A percentile compares a stretch with the other conserved stretches of the same genome.
Conservation (phyloP, 805 yeast species). For the Blastobotrys robertii region DNA sequence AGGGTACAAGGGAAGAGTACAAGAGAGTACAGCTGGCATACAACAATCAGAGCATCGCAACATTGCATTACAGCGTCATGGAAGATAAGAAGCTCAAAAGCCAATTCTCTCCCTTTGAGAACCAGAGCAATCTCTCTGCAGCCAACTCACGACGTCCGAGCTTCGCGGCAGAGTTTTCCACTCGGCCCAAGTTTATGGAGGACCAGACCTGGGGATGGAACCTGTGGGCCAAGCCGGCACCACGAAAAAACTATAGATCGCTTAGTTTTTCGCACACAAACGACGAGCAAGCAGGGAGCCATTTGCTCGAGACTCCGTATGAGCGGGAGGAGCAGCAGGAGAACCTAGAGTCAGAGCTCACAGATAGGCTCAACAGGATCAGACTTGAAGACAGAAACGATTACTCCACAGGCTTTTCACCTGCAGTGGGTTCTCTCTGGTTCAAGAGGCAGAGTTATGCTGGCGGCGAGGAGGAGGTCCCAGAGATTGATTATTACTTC, state of each 20-base stretch:
- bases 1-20: too few species aligned
- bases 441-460: conserved; percentile 2
- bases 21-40: too few species aligned
- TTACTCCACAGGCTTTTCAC: background rate
- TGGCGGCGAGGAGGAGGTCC: background rate
- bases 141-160: conserved; percentile 47
- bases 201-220: background rate
- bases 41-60: too few species aligned
- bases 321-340: conserved; percentile 10
- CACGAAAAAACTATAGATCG: conserved; percentile 9
- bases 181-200: conserved; percentile 18
- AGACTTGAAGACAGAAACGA: conserved; percentile 1
- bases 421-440: conserved; percentile 7
- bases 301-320: conserved; percentile 11
- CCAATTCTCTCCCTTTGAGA: too few species aligned
- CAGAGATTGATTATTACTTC: conserved; percentile 11
- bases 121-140: too few species aligned
- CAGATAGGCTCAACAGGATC: background rate
- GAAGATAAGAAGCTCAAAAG: too few species aligned
- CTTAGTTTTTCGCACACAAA: conserved; percentile 10
- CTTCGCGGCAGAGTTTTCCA: conserved; percentile 52
- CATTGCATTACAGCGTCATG: too few species aligned
- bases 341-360: conserved; percentile 1
- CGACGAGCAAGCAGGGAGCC: conserved; percentile 10
- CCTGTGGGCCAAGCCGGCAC: conserved; percentile 3